phyloP scores from a whole-genome alignment of 768 basidiomycete species.

The Xanthoconium stramineum region DNA sequence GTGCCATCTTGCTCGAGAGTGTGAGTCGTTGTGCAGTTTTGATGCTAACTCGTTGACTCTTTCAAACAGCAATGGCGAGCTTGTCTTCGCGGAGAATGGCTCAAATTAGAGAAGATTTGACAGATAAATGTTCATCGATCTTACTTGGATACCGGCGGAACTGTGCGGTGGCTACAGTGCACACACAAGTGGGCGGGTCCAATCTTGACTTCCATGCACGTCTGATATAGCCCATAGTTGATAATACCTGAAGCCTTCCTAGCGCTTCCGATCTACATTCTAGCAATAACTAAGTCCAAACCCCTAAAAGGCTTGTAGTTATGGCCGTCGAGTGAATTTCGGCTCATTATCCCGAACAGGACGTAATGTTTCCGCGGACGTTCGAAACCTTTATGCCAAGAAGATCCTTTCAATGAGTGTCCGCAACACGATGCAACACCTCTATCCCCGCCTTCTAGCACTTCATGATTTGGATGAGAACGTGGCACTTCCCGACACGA shows the following conservation, averaged over 20 bases:
- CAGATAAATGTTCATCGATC: conserved; percentile 77
- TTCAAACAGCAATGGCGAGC: conserved; percentile 58
- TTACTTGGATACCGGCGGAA: conserved; percentile 84
- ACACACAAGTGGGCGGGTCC: conserved; percentile 63
- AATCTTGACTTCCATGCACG: background rate
- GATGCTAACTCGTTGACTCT: background rate
- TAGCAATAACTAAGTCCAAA: conserved; percentile 85
- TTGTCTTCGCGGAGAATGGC: conserved; percentile 59
- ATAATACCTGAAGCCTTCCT: conserved; percentile 94
- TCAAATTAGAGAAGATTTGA: conserved; percentile 80
- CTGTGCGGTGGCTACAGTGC: conserved; percentile 76
- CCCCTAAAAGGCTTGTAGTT: conserved; percentile 76
- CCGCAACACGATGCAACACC: conserved; percentile 65
- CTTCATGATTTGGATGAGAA: conserved; percentile 78
- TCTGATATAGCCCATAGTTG: conserved; percentile 48
- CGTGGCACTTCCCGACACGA: conserved; percentile 65
- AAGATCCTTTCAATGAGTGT: conserved; percentile 69
- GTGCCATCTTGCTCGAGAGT: conserved; percentile 69
- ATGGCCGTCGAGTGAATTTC: background rate
- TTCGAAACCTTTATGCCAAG: conserved; percentile 83
- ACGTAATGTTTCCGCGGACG: conserved; percentile 88
- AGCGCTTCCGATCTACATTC: conserved; percentile 74
- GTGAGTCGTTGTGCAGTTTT: conserved; percentile 41
- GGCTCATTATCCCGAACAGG: conserved; percentile 41
- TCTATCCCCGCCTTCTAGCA: conserved; percentile 88